A percentile compares a stretch with the other conserved stretches of the same genome.
phyloP scores from a whole-genome alignment of 2,329 filamentous ascomycete species.

The Bipolaris victoriae region DNA sequence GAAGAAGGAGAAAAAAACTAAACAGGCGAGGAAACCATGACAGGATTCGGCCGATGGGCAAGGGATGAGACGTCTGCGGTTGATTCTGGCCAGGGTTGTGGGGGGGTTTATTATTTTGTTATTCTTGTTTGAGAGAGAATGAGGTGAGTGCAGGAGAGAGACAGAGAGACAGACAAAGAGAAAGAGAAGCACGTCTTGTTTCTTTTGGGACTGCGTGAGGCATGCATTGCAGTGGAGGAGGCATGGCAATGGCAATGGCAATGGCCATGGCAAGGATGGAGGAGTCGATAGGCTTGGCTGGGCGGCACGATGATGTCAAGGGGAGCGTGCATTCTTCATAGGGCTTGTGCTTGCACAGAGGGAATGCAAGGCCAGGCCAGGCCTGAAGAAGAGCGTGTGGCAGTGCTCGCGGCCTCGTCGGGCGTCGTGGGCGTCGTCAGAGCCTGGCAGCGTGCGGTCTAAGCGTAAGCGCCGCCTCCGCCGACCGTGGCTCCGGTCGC shows the following conservation, averaged over 20 bases:
- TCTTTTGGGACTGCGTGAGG: neutral
- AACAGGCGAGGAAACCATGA: too few relatives aligned
- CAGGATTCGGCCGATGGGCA: too few relatives aligned
- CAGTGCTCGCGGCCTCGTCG: conserved; percentile 16
- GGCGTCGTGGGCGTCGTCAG: conserved; percentile 10
- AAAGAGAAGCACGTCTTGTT: neutral
- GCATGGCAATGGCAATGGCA: neutral
- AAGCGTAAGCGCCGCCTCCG: conserved; percentile 24
- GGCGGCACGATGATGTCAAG: conserved; percentile 22
- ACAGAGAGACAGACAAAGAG: too few relatives aligned
- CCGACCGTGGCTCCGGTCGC: conserved; percentile 15
- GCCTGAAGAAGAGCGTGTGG: neutral
- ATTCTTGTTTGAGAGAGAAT: neutral
- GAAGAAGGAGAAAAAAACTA: too few relatives aligned
- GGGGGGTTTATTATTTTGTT: neutral
- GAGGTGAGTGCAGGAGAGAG: too few relatives aligned
- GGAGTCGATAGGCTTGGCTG: neutral
- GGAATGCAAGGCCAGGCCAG: neutral
- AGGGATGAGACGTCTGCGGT: too few relatives aligned
- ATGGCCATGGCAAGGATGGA: neutral
- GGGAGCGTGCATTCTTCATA: neutral
- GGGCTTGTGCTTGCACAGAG: neutral
- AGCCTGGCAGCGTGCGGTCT: conserved; percentile 8
- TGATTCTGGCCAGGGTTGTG: too few relatives aligned
- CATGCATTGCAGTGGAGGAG: neutral